A percentile compares a stretch with the other conserved stretches of the same genome.
Conservation (phyloP, 2,329 filamentous ascomycete genomes). For the Tothia fuscella region DNA sequence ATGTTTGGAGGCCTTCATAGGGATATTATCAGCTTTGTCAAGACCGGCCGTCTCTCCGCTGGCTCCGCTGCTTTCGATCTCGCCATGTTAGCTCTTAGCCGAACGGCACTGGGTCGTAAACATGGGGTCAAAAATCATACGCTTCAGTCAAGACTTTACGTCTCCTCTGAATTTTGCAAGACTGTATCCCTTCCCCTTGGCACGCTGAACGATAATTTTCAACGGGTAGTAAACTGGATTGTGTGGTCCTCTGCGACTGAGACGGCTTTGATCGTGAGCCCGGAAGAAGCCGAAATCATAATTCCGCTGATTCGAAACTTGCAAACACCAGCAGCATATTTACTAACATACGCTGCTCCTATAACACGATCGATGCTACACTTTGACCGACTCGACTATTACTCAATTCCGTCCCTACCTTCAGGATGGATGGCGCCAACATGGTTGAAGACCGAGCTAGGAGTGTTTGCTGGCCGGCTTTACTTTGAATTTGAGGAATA, state of each 20-base stretch:
- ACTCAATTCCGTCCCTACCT: slow-evolving; percentile 38
- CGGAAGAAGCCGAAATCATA: slow-evolving; percentile 49
- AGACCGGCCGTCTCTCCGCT: slow-evolving; percentile 31
- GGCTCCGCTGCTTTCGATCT: slow-evolving; percentile 27
- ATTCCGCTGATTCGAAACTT: slow-evolving; percentile 32
- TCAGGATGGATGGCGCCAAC: slow-evolving; percentile 29
- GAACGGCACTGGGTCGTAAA: slow-evolving; percentile 27
- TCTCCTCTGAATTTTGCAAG: slow-evolving; percentile 37
- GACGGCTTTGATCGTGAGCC: slow-evolving; percentile 45
- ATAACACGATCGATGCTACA: slow-evolving; percentile 47
- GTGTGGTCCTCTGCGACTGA: slow-evolving; percentile 39
- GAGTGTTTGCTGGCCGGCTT: slow-evolving; percentile 47
- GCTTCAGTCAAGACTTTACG: slow-evolving; percentile 23
- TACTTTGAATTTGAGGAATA: slow-evolving; percentile 44
- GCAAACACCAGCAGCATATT: slow-evolving; percentile 22
- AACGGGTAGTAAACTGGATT: slow-evolving; percentile 48
- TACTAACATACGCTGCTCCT: slow-evolving; percentile 48
- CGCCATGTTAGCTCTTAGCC: slow-evolving; percentile 31
- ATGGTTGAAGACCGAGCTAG: slow-evolving; percentile 47
- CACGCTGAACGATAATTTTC: slow-evolving; percentile 29
- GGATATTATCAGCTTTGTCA: slow-evolving; percentile 35
- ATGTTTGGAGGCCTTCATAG: slow-evolving; percentile 35
- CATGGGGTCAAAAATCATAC: slow-evolving; percentile 18
- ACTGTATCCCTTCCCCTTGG: slow-evolving; percentile 28
- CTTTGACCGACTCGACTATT: slow-evolving; percentile 45